Evolutionary conservation across 148 eudicot species (phyloP).

Genomic region (Vaccinium corymbosum): DNA sequence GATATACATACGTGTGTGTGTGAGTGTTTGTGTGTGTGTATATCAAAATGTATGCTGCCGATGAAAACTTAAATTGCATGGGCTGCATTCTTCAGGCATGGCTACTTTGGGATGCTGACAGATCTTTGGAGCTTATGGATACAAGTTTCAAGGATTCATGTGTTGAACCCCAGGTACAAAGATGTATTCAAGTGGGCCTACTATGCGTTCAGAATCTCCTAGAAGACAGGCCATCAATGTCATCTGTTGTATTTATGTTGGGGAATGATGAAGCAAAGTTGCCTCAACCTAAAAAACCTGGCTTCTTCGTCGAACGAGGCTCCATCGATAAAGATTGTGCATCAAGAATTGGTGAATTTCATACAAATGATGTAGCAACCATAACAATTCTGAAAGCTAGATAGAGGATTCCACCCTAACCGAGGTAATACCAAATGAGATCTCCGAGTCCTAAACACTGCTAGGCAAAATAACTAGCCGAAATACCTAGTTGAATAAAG

Average conservation of each 20-base stretch:
- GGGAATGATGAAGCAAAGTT: not conserved
- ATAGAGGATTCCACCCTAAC: not conserved
- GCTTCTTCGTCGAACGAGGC: not conserved
- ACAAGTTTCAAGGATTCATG: not conserved
- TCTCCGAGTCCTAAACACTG: too few species aligned
- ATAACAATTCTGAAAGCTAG: constrained; percentile 4
- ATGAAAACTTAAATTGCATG: too few species aligned
- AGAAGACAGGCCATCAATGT: constrained; percentile 6
- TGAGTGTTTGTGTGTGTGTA: too few species aligned
- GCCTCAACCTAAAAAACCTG: not conserved
- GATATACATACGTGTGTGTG: too few species aligned
- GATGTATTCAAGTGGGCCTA: constrained; percentile 1
- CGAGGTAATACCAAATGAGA: too few species aligned
- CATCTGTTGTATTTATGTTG: not conserved
- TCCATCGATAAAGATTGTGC: not conserved
- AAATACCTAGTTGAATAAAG: too few species aligned
- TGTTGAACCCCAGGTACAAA: not conserved
- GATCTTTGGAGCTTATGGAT: not conserved
- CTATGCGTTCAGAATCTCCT: not conserved
- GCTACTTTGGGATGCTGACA: not conserved
- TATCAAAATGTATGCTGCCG: too few species aligned
- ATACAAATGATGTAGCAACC: not conserved
- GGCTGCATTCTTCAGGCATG: not conserved
- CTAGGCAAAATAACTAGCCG: too few species aligned
- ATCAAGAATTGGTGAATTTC: not conserved